Evolutionary conservation across 768 basidiomycete genomes (phyloP).

Genomic region (Glaciozyma martinii): DNA sequence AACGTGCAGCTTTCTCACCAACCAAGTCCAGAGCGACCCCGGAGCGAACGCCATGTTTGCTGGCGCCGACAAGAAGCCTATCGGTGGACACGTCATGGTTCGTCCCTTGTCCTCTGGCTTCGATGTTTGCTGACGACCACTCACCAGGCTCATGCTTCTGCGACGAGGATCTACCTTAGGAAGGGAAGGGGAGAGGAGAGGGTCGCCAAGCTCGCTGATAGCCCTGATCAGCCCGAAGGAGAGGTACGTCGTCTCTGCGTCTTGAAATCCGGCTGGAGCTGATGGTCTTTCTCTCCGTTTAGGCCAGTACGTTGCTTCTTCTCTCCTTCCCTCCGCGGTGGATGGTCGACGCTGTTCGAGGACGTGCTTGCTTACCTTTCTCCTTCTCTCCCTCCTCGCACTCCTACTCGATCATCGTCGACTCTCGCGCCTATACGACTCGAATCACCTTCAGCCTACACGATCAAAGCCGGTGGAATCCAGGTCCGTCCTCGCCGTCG

Average conservation of each 20-base stretch:
- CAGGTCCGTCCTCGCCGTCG: background rate
- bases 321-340: background rate
- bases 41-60: conserved; percentile 94
- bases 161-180: conserved; percentile 25
- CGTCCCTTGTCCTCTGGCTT: background rate
- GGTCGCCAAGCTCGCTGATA: conserved; percentile 16
- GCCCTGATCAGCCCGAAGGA: conserved; percentile 7
- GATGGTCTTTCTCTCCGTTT: background rate
- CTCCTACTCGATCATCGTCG: background rate
- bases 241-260: background rate
- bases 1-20: conserved; percentile 4
- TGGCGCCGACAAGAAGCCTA: conserved; percentile 77
- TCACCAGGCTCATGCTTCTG: conserved; percentile 19
- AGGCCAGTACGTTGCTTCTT: background rate
- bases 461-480: conserved; percentile 1
- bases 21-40: conserved; percentile 60
- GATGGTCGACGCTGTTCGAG: background rate
- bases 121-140: background rate
- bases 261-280: background rate
- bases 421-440: background rate
- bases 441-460: background rate
- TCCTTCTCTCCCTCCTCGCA: background rate
- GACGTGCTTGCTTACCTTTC: background rate
- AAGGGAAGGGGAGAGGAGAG: conserved; percentile 29
- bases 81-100: conserved; percentile 28